Conservation (phyloP, 1,284 basidiomycete genomes). For the Marasmius fiardii region DNA sequence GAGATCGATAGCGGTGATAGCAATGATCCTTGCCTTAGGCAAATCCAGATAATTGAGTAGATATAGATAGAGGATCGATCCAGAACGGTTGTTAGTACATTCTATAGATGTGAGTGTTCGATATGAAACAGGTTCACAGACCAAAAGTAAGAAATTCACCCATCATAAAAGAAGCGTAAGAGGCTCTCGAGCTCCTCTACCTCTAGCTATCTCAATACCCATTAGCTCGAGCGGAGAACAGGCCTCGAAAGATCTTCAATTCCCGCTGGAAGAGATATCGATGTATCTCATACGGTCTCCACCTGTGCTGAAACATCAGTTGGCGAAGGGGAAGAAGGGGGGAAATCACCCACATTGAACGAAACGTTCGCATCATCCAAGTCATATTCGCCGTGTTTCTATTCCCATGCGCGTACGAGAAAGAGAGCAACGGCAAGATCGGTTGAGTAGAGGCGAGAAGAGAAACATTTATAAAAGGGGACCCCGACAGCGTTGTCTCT, state of each 20-base stretch:
- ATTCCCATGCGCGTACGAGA: background rate
- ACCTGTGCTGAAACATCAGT: background rate
- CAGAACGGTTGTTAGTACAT: slow-evolving; percentile 10
- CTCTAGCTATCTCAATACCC: background rate
- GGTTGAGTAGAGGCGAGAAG: too few species aligned
- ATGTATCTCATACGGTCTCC: slow-evolving; percentile 7
- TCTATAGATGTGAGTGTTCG: background rate
- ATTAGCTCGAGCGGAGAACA: background rate
- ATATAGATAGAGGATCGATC: slow-evolving; percentile 4
- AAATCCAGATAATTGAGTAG: slow-evolving; percentile 7
- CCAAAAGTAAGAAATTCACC: background rate
- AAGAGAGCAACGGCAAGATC: too few species aligned
- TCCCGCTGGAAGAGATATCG: slow-evolving; percentile 9
- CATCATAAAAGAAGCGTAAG: slow-evolving; percentile 10
- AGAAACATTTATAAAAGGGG: too few species aligned
- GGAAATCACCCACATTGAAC: background rate
- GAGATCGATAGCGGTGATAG: slow-evolving; percentile 6
- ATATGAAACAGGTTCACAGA: background rate
- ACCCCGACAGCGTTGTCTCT: too few species aligned
- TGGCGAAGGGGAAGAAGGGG: too few species aligned
- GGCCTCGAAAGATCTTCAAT: slow-evolving; percentile 4
- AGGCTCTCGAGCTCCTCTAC: slow-evolving; percentile 5
- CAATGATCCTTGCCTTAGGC: slow-evolving; percentile 4
- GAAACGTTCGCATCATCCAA: background rate
- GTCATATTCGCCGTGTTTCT: background rate